Evolutionary conservation across 345 rosid genomes (phyloP).

Genomic region (Cardamine resedifolia): DNA sequence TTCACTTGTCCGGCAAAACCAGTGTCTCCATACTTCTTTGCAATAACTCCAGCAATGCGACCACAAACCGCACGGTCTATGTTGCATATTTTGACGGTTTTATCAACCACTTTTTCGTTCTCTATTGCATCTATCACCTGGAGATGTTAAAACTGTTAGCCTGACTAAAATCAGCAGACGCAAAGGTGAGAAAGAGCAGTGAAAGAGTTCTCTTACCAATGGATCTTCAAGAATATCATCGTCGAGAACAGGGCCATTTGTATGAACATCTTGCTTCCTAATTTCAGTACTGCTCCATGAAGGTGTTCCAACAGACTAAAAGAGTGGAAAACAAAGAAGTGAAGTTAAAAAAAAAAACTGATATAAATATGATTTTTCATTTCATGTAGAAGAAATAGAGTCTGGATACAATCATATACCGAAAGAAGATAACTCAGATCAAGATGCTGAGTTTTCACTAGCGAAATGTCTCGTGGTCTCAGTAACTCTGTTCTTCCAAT

Average conservation of each 20-base stretch:
- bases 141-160: conserved; percentile 6
- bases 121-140: conserved; percentile 83
- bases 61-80: conserved; percentile 98
- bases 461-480: conserved; percentile 79
- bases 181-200: not conserved
- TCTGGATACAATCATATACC: conserved; percentile 38
- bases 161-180: not conserved
- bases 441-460: conserved; percentile 97
- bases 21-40: conserved; percentile 95
- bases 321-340: no score
- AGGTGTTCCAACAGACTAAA: conserved; percentile 79
- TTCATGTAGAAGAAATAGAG: conserved; percentile 2
- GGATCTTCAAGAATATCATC: conserved; percentile 78
- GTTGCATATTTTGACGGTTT: conserved; percentile 77
- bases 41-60: conserved; percentile 84
- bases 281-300: conserved; percentile 88
- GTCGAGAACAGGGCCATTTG: conserved; percentile 86
- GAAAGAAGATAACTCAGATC: conserved; percentile 76
- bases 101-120: conserved; percentile 71
- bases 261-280: conserved; percentile 85
- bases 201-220: conserved; percentile 49
- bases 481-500: conserved; percentile 82
- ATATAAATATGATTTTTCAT: not conserved
- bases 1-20: conserved; percentile 99
- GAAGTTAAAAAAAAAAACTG: no score